Evolutionary conservation across 2,329 filamentous ascomycete species (phyloP).

Genomic region (Fusarium xyrophilum): DNA sequence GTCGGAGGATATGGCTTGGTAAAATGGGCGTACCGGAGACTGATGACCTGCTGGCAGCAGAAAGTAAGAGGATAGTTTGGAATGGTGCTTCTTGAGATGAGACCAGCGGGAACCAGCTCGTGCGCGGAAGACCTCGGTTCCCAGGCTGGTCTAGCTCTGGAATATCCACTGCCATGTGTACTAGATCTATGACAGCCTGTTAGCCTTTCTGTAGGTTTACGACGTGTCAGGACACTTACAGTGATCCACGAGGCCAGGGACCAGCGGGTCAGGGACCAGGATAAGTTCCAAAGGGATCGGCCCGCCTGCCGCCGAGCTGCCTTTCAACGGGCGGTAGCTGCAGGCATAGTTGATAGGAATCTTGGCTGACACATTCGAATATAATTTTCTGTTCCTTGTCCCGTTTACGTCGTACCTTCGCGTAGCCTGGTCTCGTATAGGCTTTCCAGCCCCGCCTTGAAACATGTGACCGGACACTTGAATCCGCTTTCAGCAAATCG

Average conservation of each 20-base stretch:
- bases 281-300: background rate
- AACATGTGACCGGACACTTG: background rate
- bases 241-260: background rate
- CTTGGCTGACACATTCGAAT: background rate
- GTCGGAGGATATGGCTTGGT: rapidly evolving
- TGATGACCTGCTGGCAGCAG: background rate
- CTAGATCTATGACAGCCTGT: background rate
- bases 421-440: background rate
- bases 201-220: rapidly evolving
- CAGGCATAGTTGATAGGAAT: rapidly evolving
- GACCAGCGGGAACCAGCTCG: background rate
- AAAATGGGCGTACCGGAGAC: rapidly evolving
- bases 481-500: background rate
- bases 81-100: background rate
- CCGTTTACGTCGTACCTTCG: background rate
- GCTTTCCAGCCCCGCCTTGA: background rate
- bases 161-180: background rate
- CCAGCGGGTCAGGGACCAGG: background rate
- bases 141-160: background rate
- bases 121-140: background rate
- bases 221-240: background rate
- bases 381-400: background rate
- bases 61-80: background rate
- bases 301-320: background rate
- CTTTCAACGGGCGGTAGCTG: background rate